Evolutionary conservation across 192 early-diverging fungal species (phyloP).

Genomic region (Entophlyctis helioformis): DNA sequence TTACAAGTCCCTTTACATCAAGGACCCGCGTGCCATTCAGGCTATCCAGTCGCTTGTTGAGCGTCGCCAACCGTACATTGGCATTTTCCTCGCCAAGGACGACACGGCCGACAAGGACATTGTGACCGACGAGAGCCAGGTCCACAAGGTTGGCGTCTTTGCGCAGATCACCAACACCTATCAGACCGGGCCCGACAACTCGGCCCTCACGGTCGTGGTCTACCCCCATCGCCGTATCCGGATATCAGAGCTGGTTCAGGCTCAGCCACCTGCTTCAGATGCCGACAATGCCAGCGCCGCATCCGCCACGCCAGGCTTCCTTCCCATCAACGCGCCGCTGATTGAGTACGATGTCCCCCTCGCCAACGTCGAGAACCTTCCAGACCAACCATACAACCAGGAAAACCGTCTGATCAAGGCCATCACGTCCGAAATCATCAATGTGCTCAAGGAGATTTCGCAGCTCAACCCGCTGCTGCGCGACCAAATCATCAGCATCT

Average conservation of each 20-base stretch:
- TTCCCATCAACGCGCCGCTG: conserved; percentile 25
- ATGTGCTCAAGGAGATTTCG: conserved; percentile 94
- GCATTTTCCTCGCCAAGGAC: conserved; percentile 87
- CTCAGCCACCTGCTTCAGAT: conserved; percentile 3
- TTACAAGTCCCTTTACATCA: conserved; percentile 96
- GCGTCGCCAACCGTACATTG: conserved; percentile 91
- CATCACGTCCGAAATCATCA: conserved; percentile 87
- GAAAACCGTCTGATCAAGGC: conserved; percentile 82
- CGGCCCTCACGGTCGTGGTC: conserved; percentile 74
- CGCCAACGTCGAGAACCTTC: conserved; percentile 77
- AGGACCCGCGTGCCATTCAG: conserved; percentile 81
- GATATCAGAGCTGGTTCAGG: conserved; percentile 55
- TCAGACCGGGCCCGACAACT: conserved; percentile 50
- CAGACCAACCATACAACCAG: conserved; percentile 71
- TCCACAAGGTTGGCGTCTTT: conserved; percentile 89
- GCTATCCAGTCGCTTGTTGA: conserved; percentile 87
- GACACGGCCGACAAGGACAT: conserved; percentile 78
- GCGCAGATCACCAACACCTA: conserved; percentile 93
- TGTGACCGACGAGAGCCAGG: conserved; percentile 61
- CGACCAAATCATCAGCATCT: conserved; percentile 97
- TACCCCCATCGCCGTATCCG: conserved; percentile 90
- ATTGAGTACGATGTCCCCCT: conserved; percentile 68
- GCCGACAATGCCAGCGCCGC: conserved; percentile 5
- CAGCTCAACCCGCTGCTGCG: conserved; percentile 88
- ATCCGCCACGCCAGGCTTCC: conserved; percentile 9